Evolutionary conservation across 1,284 basidiomycete species (phyloP).

Genomic region (Cronartium quercuum): DNA sequence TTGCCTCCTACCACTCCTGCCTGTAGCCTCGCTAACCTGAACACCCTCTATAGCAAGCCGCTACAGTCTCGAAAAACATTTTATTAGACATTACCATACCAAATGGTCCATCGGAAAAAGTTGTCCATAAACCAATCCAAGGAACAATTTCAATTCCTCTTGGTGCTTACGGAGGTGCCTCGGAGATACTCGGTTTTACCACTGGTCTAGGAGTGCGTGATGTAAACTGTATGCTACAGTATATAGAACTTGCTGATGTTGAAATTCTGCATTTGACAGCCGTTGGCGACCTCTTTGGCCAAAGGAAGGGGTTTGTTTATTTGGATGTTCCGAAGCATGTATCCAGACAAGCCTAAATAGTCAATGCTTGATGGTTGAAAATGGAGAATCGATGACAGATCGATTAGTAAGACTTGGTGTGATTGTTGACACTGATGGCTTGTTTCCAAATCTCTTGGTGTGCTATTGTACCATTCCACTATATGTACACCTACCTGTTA

Average conservation of each 20-base stretch:
- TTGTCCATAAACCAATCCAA: constrained; percentile 21
- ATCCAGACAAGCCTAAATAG: constrained; percentile 9
- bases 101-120: neutral
- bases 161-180: constrained; percentile 22
- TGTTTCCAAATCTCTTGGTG: too few relatives aligned
- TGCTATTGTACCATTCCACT: too few relatives aligned
- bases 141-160: constrained; percentile 26
- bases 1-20: too few relatives aligned
- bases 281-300: constrained; percentile 7
- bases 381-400: too few relatives aligned
- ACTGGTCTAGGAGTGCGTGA: constrained; percentile 24
- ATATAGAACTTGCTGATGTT: too few relatives aligned
- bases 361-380: neutral
- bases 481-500: too few relatives aligned
- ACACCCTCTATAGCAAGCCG: neutral
- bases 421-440: too few relatives aligned
- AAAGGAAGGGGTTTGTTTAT: constrained; percentile 21
- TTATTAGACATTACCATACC: constrained; percentile 7
- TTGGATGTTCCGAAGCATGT: constrained; percentile 32
- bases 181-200: constrained; percentile 18
- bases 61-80: constrained; percentile 8
- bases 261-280: neutral
- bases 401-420: too few relatives aligned
- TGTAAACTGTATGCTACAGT: neutral
- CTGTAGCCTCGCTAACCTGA: too few relatives aligned